Conservation (phyloP, 2,329 filamentous ascomycete genomes). For the Verticillium isaacii region DNA sequence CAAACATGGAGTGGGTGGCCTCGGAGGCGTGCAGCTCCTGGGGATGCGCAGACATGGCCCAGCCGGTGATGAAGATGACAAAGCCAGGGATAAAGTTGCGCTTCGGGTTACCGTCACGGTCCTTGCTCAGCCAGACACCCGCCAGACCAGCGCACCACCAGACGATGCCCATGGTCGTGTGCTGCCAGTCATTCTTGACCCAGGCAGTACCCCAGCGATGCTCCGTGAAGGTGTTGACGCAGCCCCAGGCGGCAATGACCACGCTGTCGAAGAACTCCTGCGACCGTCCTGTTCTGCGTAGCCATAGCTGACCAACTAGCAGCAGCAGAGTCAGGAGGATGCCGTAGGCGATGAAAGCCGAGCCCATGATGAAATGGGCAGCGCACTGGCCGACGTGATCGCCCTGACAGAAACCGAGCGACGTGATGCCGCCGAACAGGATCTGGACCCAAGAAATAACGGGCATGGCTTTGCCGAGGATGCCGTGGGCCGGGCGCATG, state of each 20-base stretch:
- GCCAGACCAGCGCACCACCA: slow-evolving; percentile 95
- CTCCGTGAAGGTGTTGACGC: slow-evolving; percentile 97
- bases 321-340: slow-evolving; percentile 82
- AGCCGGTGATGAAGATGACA: slow-evolving; percentile 87
- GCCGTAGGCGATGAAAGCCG: slow-evolving; percentile 91
- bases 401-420: slow-evolving; percentile 85
- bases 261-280: slow-evolving; percentile 96
- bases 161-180: slow-evolving; percentile 98
- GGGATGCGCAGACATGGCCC: slow-evolving; percentile 90
- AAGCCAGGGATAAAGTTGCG: slow-evolving; percentile 91
- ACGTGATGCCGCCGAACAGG: slow-evolving; percentile 90
- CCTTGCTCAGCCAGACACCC: slow-evolving; percentile 86
- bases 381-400: slow-evolving; percentile 90
- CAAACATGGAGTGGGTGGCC: slow-evolving; percentile 84
- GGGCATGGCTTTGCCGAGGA: slow-evolving; percentile 84
- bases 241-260: slow-evolving; percentile 91
- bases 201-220: slow-evolving; percentile 88
- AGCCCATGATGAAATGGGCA: slow-evolving; percentile 98
- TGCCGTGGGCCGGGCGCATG: slow-evolving; percentile 68
- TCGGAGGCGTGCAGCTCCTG: slow-evolving; percentile 80
- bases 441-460: slow-evolving; percentile 88
- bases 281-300: slow-evolving; percentile 75
- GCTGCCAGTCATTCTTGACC: slow-evolving; percentile 92
- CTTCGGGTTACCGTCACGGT: slow-evolving; percentile 78
- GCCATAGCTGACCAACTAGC: slow-evolving; percentile 82